Evolutionary conservation across 2,329 filamentous ascomycete genomes (phyloP).

Genomic region (Fusarium armeniacum): DNA sequence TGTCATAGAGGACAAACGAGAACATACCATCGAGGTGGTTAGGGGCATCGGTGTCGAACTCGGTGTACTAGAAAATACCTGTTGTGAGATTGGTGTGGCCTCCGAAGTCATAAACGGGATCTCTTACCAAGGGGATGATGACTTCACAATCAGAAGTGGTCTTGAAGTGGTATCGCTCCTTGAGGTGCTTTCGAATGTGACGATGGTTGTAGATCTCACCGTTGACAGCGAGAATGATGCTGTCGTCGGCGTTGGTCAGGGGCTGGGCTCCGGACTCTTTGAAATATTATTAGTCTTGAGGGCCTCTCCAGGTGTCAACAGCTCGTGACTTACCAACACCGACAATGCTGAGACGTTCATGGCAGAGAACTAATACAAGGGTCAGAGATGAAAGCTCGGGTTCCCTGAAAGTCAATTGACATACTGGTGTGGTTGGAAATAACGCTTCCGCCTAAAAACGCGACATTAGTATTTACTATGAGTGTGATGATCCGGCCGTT

Average conservation of each 20-base stretch:
- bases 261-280: conserved; percentile 95
- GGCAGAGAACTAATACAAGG: conserved; percentile 80
- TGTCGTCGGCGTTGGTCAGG: conserved; percentile 90
- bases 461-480: conserved; percentile 51
- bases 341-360: conserved; percentile 98
- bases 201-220: conserved; percentile 99
- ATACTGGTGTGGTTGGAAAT: conserved; percentile 92
- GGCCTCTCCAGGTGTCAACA: conserved; percentile 25
- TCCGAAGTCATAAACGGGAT: background rate
- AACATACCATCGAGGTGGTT: conserved; percentile 99
- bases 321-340: conserved; percentile 80
- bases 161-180: conserved; percentile 93
- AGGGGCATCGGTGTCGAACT: conserved; percentile 91
- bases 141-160: conserved; percentile 99
- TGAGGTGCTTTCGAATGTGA: conserved; percentile 88
- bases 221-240: conserved; percentile 94
- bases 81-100: conserved; percentile 34
- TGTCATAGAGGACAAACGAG: conserved; percentile 98
- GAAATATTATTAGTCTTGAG: conserved; percentile 35
- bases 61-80: conserved; percentile 76
- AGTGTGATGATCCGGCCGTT: conserved; percentile 6
- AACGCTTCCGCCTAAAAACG: conserved; percentile 82
- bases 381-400: conserved; percentile 47
- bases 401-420: conserved; percentile 52
- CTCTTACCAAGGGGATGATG: conserved; percentile 89